Evolutionary conservation across 2,329 filamentous ascomycete genomes (phyloP).

Genomic region (Diaporthe nobilis): DNA sequence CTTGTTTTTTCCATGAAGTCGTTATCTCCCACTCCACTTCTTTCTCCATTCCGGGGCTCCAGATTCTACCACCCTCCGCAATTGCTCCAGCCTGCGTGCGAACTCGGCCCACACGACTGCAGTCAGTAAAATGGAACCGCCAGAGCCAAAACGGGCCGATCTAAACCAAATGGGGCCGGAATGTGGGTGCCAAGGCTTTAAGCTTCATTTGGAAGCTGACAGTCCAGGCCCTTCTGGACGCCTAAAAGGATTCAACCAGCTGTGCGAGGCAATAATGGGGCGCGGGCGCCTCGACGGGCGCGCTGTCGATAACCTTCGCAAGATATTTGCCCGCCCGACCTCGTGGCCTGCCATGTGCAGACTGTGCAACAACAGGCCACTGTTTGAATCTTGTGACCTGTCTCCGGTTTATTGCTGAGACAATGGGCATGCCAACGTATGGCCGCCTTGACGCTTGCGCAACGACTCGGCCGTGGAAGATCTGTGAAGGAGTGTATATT

Average conservation of each 20-base stretch:
- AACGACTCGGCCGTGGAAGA: background rate
- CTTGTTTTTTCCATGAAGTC: background rate
- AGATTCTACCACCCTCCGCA: conserved; percentile 26
- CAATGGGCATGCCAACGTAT: background rate
- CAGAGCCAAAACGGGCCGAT: conserved; percentile 18
- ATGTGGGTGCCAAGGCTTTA: conserved; percentile 2
- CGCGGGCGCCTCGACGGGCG: background rate
- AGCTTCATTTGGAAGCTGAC: background rate
- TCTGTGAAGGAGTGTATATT: no score
- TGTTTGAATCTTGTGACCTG: background rate
- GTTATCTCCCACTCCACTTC: conserved; percentile 25
- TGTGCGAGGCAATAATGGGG: conserved; percentile 12
- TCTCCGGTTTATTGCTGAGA: background rate
- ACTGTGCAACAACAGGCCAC: background rate
- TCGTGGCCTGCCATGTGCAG: background rate
- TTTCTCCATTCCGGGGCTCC: conserved; percentile 34
- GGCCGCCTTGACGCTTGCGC: background rate
- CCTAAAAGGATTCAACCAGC: conserved; percentile 15
- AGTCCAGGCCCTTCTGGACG: conserved; percentile 25
- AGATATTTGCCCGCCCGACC: conserved; percentile 2
- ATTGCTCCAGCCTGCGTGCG: conserved; percentile 27
- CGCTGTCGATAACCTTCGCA: conserved; percentile 14
- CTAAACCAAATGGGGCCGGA: background rate
- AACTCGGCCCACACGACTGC: background rate
- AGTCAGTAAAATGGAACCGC: conserved; percentile 23